Evolutionary conservation across 768 basidiomycete genomes (phyloP).

Genomic region (Podaxis sp.): DNA sequence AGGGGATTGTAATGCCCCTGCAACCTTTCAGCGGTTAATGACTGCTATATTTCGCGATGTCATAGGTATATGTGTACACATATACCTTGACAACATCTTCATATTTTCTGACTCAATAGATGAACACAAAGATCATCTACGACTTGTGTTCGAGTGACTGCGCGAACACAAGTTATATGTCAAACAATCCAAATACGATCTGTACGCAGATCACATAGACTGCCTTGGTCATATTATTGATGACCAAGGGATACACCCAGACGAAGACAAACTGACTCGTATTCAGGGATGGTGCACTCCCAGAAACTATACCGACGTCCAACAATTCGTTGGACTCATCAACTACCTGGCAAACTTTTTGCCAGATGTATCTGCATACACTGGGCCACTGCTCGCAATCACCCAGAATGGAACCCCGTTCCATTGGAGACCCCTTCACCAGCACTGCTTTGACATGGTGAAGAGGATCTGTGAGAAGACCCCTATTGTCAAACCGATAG

Average conservation of each 20-base stretch:
- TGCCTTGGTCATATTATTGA: slow-evolving; percentile 43
- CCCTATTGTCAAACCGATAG: too few species aligned
- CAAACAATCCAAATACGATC: not conserved
- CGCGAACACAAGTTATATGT: slow-evolving; percentile 20
- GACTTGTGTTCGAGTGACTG: too few species aligned
- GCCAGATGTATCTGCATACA: too few species aligned
- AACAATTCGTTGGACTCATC: slow-evolving; percentile 39
- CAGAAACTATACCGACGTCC: slow-evolving; percentile 32
- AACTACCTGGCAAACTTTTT: slow-evolving; percentile 14
- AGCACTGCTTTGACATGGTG: too few species aligned
- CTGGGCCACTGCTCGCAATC: slow-evolving; percentile 23
- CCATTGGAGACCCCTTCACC: not conserved
- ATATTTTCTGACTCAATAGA: slow-evolving; percentile 34
- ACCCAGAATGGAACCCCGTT: slow-evolving; percentile 27
- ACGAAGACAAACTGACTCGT: slow-evolving; percentile 26
- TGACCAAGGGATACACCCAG: slow-evolving; percentile 29
- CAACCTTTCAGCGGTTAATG: slow-evolving; percentile 47
- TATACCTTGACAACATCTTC: slow-evolving; percentile 47
- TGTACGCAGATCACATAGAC: slow-evolving; percentile 21
- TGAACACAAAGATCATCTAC: slow-evolving; percentile 18
- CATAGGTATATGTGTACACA: slow-evolving; percentile 38
- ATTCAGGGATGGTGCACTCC: slow-evolving; percentile 36
- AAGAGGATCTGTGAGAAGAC: too few species aligned
- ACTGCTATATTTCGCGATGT: slow-evolving; percentile 36
- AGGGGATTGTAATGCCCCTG: slow-evolving; percentile 44